Base-by-base conservation (phyloP, 2,329 filamentous ascomycete species). In the Aureobasidium vineae region DNA sequence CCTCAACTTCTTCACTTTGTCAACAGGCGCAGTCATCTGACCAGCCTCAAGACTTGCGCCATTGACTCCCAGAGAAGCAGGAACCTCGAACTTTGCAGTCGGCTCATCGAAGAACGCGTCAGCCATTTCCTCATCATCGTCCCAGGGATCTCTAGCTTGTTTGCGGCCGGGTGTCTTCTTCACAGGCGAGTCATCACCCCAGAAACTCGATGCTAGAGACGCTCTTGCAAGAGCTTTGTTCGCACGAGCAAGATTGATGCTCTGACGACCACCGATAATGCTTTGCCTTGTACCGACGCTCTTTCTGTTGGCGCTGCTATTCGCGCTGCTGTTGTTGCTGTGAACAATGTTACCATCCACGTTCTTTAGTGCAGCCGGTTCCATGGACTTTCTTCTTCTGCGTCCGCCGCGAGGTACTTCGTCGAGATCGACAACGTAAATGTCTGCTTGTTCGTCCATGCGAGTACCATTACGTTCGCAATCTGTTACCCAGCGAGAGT, bases 401-500 rank as follows among this genome's bases (percentile, higher is more conserved):
- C 71, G 70, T 26, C 72, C 71, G n/a, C 72, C 72, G 7, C 50
- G 43, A 13, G 73, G 72, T 8, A 73, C 69, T 26, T 76, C 75
- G 31, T 73, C 70, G 4, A 76, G 49, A 49, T 77, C 75, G 2
- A 77, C 74, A 2, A 68, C 71, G 65, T 76, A 77, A 3, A 69
- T 71, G 38, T 77, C 75, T 50, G 72, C 70, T 16, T 66, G 36
- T 67, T 77, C 76, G 26, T 72, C 69, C 54, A 76, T 70, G 7
- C 73, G 71, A 23, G 31, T 68, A 21, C 76, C 73, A 19, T 70
- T 64, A 3, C 69, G 68, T 33, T 77, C 75, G 57, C 75, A 77
- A 59, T 77, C 76, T 1, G 70, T 72, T 3, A 77, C 73, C 76
- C 76, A 77, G 19, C 76, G 74, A 36, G 73, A 75, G 69, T 77